Conservation (phyloP, 1,139 yeast genomes). For the Saccharomyces hybrid region DNA sequence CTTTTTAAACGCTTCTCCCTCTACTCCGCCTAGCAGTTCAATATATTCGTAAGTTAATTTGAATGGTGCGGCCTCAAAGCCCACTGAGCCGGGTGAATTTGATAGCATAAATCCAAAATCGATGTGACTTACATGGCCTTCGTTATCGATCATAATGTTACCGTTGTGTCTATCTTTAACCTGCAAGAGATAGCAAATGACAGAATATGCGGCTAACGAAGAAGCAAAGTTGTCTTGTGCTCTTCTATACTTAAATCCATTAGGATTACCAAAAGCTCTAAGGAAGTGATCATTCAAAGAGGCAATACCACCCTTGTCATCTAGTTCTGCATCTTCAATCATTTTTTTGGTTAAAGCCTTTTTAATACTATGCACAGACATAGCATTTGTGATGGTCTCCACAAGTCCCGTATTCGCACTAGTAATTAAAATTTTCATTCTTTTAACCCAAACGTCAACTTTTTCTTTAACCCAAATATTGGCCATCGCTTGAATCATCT, state of each 20-base stretch:
- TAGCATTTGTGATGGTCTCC: slow-evolving; percentile 90
- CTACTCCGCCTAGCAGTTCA: slow-evolving; percentile 75
- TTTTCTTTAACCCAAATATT: slow-evolving; percentile 67
- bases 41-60: slow-evolving; percentile 83
- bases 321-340: slow-evolving; percentile 44
- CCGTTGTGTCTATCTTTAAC: slow-evolving; percentile 96
- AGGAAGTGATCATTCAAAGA: slow-evolving; percentile 70
- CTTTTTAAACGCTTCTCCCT: slow-evolving; percentile 48
- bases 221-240: slow-evolving; percentile 81
- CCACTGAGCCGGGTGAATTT: slow-evolving; percentile 92
- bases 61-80: slow-evolving; percentile 96
- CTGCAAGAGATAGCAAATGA: slow-evolving; percentile 81
- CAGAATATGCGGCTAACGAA: slow-evolving; percentile 83
- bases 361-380: slow-evolving; percentile 88
- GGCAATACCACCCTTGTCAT: slow-evolving; percentile 59
- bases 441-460: slow-evolving; percentile 80
- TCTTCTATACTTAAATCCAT: slow-evolving; percentile 45
- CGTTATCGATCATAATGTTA: slow-evolving; percentile 85
- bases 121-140: slow-evolving; percentile 91
- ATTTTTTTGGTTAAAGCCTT: slow-evolving; percentile 79
- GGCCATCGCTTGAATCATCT: slow-evolving; percentile 77
- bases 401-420: slow-evolving; percentile 88
- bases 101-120: slow-evolving; percentile 92
- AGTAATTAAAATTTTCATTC: slow-evolving; percentile 86
- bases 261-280: slow-evolving; percentile 60